Conservation (phyloP, 2,329 filamentous ascomycete genomes). For the Epichloe brachyelytri region DNA sequence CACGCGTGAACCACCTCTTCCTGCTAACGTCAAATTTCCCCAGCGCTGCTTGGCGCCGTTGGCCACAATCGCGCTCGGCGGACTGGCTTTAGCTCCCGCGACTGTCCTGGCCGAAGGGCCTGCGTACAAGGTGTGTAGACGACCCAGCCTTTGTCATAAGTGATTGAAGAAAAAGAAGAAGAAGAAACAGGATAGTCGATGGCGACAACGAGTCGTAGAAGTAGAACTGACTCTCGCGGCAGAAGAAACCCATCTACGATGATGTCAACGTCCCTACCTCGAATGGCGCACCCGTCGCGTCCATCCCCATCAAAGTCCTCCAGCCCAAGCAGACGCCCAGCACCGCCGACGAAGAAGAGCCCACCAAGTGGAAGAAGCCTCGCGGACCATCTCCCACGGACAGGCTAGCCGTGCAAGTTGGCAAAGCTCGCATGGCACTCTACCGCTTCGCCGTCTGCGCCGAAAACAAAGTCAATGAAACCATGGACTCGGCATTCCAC, state of each 20-base stretch:
- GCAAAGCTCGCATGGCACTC: constrained; percentile 65
- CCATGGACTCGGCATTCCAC: constrained; percentile 67
- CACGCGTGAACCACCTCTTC: constrained; percentile 9
- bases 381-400: constrained; percentile 70
- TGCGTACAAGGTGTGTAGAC: constrained; percentile 18
- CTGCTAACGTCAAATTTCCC: constrained; percentile 17
- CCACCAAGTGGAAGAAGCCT: constrained; percentile 14
- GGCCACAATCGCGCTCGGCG: constrained; percentile 37
- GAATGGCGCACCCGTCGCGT: constrained; percentile 14
- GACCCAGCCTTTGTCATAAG: background rate
- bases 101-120: constrained; percentile 40
- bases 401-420: constrained; percentile 72
- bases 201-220: background rate
- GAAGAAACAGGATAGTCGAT: background rate
- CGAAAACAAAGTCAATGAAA: constrained; percentile 72
- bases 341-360: constrained; percentile 20
- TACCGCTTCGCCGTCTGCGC: constrained; percentile 60
- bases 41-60: constrained; percentile 42
- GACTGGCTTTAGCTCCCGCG: constrained; percentile 33
- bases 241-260: constrained; percentile 71
- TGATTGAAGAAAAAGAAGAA: background rate
- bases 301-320: constrained; percentile 14
- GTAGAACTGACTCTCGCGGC: constrained; percentile 1
- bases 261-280: constrained; percentile 37
- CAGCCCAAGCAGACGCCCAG: constrained; percentile 9